Evolutionary conservation across 495 filamentous ascomycete species (phyloP), one percentile per base, ranked within the genome.

Genomic region (Sphaerosporella brunnea): DNA sequence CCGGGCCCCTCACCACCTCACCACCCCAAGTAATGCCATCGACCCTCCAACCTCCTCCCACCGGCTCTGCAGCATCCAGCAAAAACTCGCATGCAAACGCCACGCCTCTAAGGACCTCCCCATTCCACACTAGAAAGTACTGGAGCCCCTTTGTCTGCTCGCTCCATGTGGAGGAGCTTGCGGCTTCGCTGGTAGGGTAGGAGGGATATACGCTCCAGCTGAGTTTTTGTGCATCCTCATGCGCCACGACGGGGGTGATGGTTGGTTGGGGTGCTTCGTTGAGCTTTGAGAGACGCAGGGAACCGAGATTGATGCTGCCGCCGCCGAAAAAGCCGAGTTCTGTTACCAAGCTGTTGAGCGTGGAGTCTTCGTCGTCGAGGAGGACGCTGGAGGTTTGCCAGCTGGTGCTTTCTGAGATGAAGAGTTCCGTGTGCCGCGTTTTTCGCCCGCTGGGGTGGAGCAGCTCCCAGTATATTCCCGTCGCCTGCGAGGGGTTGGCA

Each of bases 21-120:
- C 50, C 50, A 7, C 43, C 36, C 56, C 56, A 60, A 10, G 44
- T 53, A 37, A 60, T 53, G 2, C 57, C 57, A 42, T 51, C 48
- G 20, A 59, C 57, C 21, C 52, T 56, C 55, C 55, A 59, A 3
- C 10, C 40, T 23, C 19, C 24, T 20, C 28, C 40, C 20, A 23
- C 46, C n/a, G 10, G 13, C 43, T 35, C 20, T 19, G n/a, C 24
- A 30, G 47, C 50, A 13, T 28, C 20, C 4, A 60, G 24, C 18
- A 32, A 9, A 48, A 55, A 60, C 44, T 59, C 57, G 10, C 47
- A 34, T n/a, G 52, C 51, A 26, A 48, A 49, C 10, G 56, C 51
- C 40, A 60, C 49, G 11, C 57, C 57, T 38, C 49, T 32, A 24
- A 55, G 45, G 15, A 44, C 42, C 16, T 4, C 38, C 9, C 47